Percentiles rank a stretch among this genome's conserved stretches.
Conservation (phyloP, 1,284 basidiomycete genomes). For the Rhodotorula sp. region DNA sequence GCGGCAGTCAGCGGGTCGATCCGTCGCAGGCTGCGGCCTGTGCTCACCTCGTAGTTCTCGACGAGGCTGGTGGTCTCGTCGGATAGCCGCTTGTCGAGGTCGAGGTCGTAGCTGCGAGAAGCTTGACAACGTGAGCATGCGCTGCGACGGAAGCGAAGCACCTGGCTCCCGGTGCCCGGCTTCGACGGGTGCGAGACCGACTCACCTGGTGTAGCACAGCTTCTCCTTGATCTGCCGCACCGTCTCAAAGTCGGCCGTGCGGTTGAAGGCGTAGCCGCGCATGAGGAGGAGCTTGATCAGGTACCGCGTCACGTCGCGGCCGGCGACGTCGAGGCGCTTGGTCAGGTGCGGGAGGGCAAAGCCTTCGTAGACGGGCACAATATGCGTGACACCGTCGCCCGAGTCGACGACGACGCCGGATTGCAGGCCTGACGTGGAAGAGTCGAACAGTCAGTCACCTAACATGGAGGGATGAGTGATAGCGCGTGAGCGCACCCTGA, state of each 20-base stretch:
- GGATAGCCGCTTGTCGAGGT: constrained; percentile 86
- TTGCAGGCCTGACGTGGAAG: constrained; percentile 69
- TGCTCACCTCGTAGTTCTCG: constrained; percentile 83
- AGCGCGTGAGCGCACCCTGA: constrained; percentile 66
- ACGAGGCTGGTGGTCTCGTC: constrained; percentile 97
- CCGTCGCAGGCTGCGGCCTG: too few species aligned
- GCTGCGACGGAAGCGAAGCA: not conserved
- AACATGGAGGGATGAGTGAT: not conserved
- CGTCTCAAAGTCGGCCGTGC: constrained; percentile 98
- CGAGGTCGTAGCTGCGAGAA: constrained; percentile 78
- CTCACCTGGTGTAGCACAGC: constrained; percentile 89
- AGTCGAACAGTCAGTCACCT: not conserved
- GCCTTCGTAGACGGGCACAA: constrained; percentile 97
- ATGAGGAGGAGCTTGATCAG: constrained; percentile 97
- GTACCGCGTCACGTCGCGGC: constrained; percentile 96
- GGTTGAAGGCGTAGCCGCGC: constrained; percentile 98
- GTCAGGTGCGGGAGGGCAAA: constrained; percentile 94
- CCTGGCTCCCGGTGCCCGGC: not conserved
- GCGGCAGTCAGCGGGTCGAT: too few species aligned
- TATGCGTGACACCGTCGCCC: constrained; percentile 98
- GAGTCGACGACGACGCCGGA: constrained; percentile 99
- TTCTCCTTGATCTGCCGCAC: constrained; percentile 99
- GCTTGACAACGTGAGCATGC: not conserved
- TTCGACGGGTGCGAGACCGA: not conserved
- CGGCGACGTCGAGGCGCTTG: constrained; percentile 91